Evolutionary conservation across 2,329 filamentous ascomycete species (phyloP), one percentile per base, ranked within the genome.

Genomic region (Talaromyces sp.): DNA sequence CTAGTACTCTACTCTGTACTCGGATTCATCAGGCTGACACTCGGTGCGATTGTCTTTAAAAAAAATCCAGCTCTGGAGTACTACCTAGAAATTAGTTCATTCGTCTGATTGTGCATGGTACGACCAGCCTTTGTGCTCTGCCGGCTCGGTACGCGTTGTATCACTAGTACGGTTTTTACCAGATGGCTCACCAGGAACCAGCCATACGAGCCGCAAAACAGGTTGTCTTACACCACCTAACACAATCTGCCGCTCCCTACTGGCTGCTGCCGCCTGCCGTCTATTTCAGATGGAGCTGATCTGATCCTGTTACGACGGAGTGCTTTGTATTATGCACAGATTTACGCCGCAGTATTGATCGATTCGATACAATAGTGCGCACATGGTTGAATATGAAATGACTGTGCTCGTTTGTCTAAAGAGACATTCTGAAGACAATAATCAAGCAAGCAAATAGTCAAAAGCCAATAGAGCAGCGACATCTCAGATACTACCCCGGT

Each of bases 171-270:
- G 33, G 22, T 57, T 49, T 22, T 47, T 24, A 47, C 31, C 52
- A 58, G 35, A 35, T 58, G 54, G 54, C 54, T 57, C 54, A 24
- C n/a, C 37, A 62, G 47, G 45, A 62, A 62, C 60, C 47, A 43
- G 35, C 49, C 50, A 35, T 57, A 63, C 61, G 61, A 63, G 61
- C 61, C 61, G 50, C 61, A 63, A 62, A 62, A 62, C 60, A 11
- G 49, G 61, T 56, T 63, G 61, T 57, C 45, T 43, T 57, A 19
- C 49, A 56, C 35, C 56, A 50, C 14, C 59, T 61, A 59, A 33
- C 59, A 4, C 4, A 39, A 11, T 52, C 39, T 33, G 50, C 14
- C 37, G 49, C 27, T 52, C 33, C 39, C 49, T 43, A 63, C 61
- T 63, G 61, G 61, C 39, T 47, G 60, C 37, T 50, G 59, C 59